A percentile compares a stretch with the other conserved stretches of the same genome.
Evolutionary conservation across 202 grass and related monocot species (phyloP).

Genomic region (Eragrostis tef): DNA sequence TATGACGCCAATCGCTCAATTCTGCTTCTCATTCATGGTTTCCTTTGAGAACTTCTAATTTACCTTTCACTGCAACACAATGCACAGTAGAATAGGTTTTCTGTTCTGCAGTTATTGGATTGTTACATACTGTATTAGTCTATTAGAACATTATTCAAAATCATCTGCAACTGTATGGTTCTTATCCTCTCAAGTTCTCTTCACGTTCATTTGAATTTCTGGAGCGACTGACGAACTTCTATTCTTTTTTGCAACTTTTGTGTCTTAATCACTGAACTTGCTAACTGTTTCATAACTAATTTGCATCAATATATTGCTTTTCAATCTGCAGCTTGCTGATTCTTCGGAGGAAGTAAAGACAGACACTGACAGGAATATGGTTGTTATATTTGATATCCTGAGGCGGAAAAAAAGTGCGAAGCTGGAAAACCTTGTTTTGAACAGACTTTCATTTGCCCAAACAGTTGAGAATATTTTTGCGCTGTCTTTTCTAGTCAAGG

Average conservation of each 20-base stretch:
- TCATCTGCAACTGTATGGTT: not conserved
- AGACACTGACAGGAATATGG: constrained; percentile 88
- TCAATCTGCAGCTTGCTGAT: constrained; percentile 62
- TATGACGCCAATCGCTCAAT: not conserved
- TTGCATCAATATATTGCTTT: not conserved
- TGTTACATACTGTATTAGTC: too few relatives aligned
- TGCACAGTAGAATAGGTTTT: not conserved
- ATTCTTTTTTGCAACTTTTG: not conserved
- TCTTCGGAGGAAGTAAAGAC: constrained; percentile 62
- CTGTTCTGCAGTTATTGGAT: not conserved
- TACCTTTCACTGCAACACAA: not conserved
- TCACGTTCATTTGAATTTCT: constrained; percentile 15
- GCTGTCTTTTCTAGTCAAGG: constrained; percentile 91
- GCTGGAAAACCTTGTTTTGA: constrained; percentile 81
- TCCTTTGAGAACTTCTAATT: not conserved
- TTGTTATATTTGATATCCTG: constrained; percentile 73
- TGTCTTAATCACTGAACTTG: constrained; percentile 3
- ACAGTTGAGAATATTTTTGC: constrained; percentile 96
- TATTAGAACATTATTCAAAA: not conserved
- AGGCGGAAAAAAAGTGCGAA: constrained; percentile 64
- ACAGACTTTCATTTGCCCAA: constrained; percentile 84
- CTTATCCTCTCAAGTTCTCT: constrained; percentile 33
- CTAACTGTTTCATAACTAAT: not conserved
- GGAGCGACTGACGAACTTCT: not conserved
- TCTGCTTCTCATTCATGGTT: constrained; percentile 27